Conservation (phyloP, 129 eudicot genomes). For the Pulicaria dysenterica region DNA sequence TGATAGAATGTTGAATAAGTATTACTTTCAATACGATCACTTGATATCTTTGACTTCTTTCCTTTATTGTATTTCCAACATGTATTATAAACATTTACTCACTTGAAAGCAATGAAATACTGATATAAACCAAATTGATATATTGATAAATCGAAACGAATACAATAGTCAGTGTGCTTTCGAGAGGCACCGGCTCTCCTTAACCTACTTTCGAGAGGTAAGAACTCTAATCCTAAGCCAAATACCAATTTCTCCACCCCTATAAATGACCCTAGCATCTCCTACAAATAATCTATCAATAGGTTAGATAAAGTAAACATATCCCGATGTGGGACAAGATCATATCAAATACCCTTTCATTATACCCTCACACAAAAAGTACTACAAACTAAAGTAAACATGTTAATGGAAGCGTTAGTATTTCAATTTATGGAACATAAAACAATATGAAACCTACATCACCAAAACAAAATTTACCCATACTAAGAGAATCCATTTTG, state of each 20-base stretch:
- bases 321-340: too few relatives aligned
- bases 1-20: not conserved
- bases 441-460: constrained; percentile 9
- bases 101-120: constrained; percentile 9
- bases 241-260: too few relatives aligned
- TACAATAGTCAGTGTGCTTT: too few relatives aligned
- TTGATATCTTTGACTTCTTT: constrained; percentile 5
- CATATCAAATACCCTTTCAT: not conserved
- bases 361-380: not conserved
- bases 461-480: not conserved
- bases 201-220: too few relatives aligned
- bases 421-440: not conserved
- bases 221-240: too few relatives aligned
- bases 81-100: constrained; percentile 17
- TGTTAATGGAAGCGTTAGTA: not conserved
- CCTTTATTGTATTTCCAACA: constrained; percentile 13
- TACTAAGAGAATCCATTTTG: constrained; percentile 23
- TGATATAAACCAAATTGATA: too few relatives aligned
- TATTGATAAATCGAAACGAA: too few relatives aligned
- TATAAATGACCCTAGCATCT: too few relatives aligned
- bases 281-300: too few relatives aligned
- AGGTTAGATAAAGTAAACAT: too few relatives aligned
- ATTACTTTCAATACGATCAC: constrained; percentile 15
- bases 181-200: too few relatives aligned
- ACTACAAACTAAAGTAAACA: not conserved